Percentiles rank a stretch among this genome's conserved stretches.
Conservation (phyloP, 2,329 filamentous ascomycete genomes). For the Ophiocordyceps robertsii region DNA sequence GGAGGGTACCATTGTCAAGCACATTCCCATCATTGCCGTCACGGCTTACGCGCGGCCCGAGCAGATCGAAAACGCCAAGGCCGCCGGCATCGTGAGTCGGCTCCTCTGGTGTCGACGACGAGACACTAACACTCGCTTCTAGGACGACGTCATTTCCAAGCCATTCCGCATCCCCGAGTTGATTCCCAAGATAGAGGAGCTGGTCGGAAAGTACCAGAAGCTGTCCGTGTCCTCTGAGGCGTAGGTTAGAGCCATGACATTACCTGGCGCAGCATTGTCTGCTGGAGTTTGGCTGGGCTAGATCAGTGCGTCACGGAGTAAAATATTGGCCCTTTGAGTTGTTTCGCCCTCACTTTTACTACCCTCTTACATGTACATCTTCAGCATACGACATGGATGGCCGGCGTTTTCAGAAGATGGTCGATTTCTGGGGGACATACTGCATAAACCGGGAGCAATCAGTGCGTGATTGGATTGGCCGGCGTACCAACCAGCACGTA, state of each 20-base stretch:
- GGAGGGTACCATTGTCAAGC: constrained; percentile 44
- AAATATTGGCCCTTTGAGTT: not conserved
- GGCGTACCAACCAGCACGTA: too few relatives aligned
- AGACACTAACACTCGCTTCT: not conserved
- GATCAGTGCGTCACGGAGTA: not conserved
- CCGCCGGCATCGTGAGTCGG: constrained; percentile 55
- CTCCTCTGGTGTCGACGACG: not conserved
- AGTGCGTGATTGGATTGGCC: too few relatives aligned
- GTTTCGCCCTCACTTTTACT: not conserved
- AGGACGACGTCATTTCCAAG: constrained; percentile 68
- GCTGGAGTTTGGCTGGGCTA: not conserved
- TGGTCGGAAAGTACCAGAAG: constrained; percentile 28
- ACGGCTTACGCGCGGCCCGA: constrained; percentile 67
- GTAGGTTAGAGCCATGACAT: constrained; percentile 2
- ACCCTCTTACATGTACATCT: too few relatives aligned
- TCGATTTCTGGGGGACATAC: not conserved
- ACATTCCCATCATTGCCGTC: constrained; percentile 72
- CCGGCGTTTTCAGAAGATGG: not conserved
- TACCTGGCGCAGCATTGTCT: not conserved
- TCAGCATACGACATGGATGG: not conserved
- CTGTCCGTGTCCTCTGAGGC: constrained; percentile 11
- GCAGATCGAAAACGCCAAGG: constrained; percentile 58
- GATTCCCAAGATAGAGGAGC: constrained; percentile 51
- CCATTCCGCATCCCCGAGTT: constrained; percentile 66
- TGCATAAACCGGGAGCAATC: too few relatives aligned